A percentile compares a stretch with the other conserved stretches of the same genome.
These are phyloP conservation scores for Phytophthora nicotianae DNA, from an alignment of 352 stramenopile genomes.

Conservation along the genomic window DNA sequence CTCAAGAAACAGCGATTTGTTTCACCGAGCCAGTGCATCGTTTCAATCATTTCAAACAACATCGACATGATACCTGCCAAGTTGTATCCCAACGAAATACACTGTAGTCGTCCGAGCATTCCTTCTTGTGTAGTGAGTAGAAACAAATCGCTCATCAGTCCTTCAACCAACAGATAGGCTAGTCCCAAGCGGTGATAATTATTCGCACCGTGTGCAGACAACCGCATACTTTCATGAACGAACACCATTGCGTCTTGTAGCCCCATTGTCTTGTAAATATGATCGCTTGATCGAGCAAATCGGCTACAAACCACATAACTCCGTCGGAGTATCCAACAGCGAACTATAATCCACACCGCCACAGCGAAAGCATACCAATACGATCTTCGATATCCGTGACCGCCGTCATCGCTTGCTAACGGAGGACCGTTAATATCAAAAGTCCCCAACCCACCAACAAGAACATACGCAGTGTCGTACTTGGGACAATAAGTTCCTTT, in stretches of 20 bases:
- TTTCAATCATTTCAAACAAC: neutral
- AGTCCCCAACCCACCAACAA: constrained; percentile 14
- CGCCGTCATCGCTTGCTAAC: constrained; percentile 8
- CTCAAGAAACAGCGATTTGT: neutral
- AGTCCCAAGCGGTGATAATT: constrained; percentile 32
- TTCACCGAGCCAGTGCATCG: neutral
- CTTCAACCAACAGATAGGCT: constrained; percentile 29
- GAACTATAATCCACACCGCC: constrained; percentile 11
- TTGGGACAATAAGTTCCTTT: constrained; percentile 22
- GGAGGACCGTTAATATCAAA: constrained; percentile 22
- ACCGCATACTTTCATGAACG: constrained; percentile 28
- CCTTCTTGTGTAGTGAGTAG: constrained; percentile 23
- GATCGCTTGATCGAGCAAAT: constrained; percentile 11
- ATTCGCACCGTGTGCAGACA: constrained; percentile 26
- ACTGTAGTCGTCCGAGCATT: neutral
- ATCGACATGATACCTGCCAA: neutral
- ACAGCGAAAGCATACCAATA: constrained; percentile 22
- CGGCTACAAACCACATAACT: constrained; percentile 19
- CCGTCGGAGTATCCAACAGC: constrained; percentile 11
- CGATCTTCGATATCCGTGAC: constrained; percentile 12
- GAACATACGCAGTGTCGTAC: constrained; percentile 10
- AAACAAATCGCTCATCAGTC: constrained; percentile 34
- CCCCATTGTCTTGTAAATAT: constrained; percentile 7
- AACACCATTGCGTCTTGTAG: constrained; percentile 26
- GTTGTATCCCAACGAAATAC: neutral